Conservation (phyloP, 2,329 filamentous ascomycete species). For the Aspergillus amoenus region DNA sequence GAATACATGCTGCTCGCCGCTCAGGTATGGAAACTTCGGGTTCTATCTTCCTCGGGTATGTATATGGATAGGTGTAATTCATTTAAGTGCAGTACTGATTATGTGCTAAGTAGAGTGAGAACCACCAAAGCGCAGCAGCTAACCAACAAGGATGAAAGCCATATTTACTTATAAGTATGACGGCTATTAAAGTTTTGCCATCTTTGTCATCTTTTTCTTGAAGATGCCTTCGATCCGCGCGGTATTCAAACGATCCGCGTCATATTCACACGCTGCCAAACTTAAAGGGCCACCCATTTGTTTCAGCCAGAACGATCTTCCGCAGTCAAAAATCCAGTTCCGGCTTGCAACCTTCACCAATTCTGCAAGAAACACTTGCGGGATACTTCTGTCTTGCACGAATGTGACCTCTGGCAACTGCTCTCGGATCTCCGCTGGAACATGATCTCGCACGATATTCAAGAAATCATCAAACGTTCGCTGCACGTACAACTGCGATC, state of each 20-base stretch:
- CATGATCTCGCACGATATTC: conserved; percentile 18
- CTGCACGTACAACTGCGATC: conserved; percentile 29
- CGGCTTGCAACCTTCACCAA: conserved; percentile 32
- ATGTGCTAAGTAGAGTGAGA: background rate
- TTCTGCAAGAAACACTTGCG: conserved; percentile 32
- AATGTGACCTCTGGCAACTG: conserved; percentile 28
- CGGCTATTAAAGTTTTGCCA: conserved; percentile 20
- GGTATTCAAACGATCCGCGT: conserved; percentile 25
- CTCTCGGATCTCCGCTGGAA: conserved; percentile 20
- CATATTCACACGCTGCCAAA: conserved; percentile 24
- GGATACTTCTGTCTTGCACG: conserved; percentile 26
- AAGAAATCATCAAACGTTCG: conserved; percentile 31
- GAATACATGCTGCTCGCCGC: background rate
- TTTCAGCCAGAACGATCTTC: conserved; percentile 33
- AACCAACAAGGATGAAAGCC: background rate
- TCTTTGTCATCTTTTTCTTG: conserved; percentile 15
- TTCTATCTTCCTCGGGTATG: background rate
- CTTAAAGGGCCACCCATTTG: conserved; percentile 31
- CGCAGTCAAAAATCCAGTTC: conserved; percentile 34
- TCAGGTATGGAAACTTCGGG: background rate
- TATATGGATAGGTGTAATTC: background rate
- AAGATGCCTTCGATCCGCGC: conserved; percentile 24
- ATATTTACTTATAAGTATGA: background rate
- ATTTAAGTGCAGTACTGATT: background rate
- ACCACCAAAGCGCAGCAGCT: background rate